Evolutionary conservation across 2,329 filamentous ascomycete species (phyloP).

Genomic region (Epichloe scottii): DNA sequence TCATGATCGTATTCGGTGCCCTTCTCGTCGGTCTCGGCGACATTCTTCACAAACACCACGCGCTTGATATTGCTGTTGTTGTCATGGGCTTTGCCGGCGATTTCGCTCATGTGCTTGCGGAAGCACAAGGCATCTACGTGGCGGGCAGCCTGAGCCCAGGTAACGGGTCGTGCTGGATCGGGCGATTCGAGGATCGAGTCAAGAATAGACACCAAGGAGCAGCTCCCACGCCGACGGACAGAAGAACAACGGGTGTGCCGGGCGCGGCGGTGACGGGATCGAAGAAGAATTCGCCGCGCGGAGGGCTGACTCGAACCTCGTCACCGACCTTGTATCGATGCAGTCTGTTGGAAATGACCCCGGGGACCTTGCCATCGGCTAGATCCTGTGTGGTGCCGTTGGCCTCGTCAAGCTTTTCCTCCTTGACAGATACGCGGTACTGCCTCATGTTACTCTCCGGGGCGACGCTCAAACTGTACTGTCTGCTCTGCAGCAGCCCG

Average conservation of each 20-base stretch:
- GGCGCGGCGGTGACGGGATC: constrained; percentile 29
- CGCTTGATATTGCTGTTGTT: constrained; percentile 15
- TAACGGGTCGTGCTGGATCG: constrained; percentile 32
- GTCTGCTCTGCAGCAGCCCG: constrained; percentile 54
- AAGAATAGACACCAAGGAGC: constrained; percentile 56
- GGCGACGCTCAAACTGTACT: constrained; percentile 61
- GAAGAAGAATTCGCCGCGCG: constrained; percentile 50
- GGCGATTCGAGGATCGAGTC: constrained; percentile 33
- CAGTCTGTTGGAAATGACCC: constrained; percentile 40
- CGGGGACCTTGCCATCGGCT: constrained; percentile 24
- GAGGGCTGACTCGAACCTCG: constrained; percentile 41
- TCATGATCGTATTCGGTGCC: constrained; percentile 45
- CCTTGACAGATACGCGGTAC: constrained; percentile 69
- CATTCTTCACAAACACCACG: constrained; percentile 40
- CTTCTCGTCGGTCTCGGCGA: constrained; percentile 25
- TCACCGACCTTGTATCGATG: constrained; percentile 38
- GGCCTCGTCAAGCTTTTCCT: constrained; percentile 25
- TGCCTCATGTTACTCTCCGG: constrained; percentile 35
- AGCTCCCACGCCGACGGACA: constrained; percentile 57
- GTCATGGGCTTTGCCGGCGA: constrained; percentile 17
- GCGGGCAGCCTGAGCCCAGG: constrained; percentile 51
- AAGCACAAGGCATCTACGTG: constrained; percentile 42
- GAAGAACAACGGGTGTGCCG: constrained; percentile 46
- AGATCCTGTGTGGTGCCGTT: constrained; percentile 19
- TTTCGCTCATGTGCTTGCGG: constrained; percentile 30